These are phyloP conservation scores for Coemansia sp. DNA, from an alignment of 192 early-diverging fungal species.

Conservation along the genomic window DNA sequence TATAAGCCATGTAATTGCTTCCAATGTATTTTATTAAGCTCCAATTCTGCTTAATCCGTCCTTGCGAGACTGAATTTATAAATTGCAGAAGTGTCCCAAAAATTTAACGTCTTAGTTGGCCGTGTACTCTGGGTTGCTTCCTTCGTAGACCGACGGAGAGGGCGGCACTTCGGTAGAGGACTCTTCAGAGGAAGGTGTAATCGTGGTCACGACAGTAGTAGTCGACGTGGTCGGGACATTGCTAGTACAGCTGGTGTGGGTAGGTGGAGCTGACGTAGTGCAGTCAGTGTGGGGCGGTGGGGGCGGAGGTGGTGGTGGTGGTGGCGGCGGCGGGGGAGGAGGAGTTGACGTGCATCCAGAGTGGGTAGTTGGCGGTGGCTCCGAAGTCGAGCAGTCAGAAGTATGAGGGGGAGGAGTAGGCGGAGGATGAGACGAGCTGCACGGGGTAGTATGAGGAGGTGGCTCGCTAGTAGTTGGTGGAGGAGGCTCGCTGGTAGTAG, in stretches of 20 bases:
- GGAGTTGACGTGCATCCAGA: constrained; percentile 3
- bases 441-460: constrained; percentile 10
- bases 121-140: constrained; percentile 1
- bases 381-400: neutral
- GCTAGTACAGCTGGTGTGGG: constrained; percentile 2
- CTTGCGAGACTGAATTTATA: neutral
- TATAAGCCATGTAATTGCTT: neutral
- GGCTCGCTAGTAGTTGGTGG: constrained; percentile 20
- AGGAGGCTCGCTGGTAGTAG: neutral
- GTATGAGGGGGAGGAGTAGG: constrained; percentile 12
- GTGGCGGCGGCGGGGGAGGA: constrained; percentile 5
- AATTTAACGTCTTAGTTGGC: neutral
- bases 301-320: constrained; percentile 6
- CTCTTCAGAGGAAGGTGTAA: constrained; percentile 16
- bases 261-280: constrained; percentile 5
- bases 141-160: neutral
- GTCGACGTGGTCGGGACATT: constrained; percentile 19
- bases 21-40: neutral
- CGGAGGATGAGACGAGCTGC: neutral
- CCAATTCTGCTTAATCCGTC: neutral
- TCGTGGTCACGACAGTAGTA: constrained; percentile 36
- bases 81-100: neutral
- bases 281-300: constrained; percentile 6
- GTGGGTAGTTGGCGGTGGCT: neutral
- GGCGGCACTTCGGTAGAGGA: neutral